Base-by-base conservation (phyloP, 495 filamentous ascomycete species). In the Cercophora newfieldiana region DNA sequence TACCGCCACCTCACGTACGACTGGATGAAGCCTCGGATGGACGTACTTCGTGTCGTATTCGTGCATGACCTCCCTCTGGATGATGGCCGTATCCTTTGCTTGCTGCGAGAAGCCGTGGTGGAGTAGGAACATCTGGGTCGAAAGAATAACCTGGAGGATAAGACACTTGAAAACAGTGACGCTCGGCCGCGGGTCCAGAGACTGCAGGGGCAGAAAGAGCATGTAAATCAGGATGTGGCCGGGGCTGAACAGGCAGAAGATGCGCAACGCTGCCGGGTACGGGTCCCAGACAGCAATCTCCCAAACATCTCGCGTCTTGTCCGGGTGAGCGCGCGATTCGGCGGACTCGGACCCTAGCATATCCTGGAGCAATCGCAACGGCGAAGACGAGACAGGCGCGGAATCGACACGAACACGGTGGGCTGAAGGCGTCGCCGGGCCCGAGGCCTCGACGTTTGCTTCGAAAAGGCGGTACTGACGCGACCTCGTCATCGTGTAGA, bases 41-140 rank as follows among this genome's bases (percentile, higher is more conserved):
- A 99, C 95, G 67, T 87, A 97, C 82, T 98, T 98, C 55, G 87
- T 90, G 76, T 99, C 92, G 77, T 99, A 99, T 78, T 99, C 95
- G 73, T 92, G 88, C 79, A 97, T 78, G 7, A 99, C 94, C 75
- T 97, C 92, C 67, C 90, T 93, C 59, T 95, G 90, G 59, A 98
- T 90, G 28, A 98, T 79, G 0, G 87, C 83, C 1, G 86, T 83
- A 75, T 99, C 95, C 72, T 94, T 96, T 50, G 86, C 83, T 71
- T 98, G 93, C 72, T 94, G 94, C 4, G 85, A 85, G 76, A 93
- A 97, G 22, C 81, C 85, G 1, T 80, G 79, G 31, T 88, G 87
- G 29, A 97, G 80, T 21, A 90, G 81, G 16, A 86, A 81, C 63
- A 97, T 83, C 76, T 97, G 94, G 6, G 82, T 80, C 0, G 94